These are phyloP conservation scores for Suillus clintonianus DNA, from an alignment of 768 basidiomycete genomes.

Conservation along the genomic window DNA sequence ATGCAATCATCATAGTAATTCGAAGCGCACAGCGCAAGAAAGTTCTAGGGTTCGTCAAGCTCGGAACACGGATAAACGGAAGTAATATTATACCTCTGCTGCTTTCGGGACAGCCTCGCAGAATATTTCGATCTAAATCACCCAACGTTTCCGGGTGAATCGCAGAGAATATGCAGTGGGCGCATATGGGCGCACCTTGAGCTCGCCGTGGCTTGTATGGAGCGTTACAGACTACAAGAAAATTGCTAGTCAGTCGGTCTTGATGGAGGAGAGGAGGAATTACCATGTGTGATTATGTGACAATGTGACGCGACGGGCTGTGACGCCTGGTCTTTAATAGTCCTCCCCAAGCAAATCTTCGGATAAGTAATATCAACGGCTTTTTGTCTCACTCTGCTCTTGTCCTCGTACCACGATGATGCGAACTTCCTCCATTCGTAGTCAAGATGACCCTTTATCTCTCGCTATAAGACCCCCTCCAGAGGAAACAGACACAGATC, in stretches of 20 bases:
- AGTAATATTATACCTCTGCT: conserved; percentile 68
- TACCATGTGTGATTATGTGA: conserved; percentile 23
- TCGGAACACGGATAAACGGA: background rate
- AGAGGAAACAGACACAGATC: conserved; percentile 67
- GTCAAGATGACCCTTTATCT: conserved; percentile 76
- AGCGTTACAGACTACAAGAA: conserved; percentile 82
- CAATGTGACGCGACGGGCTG: conserved; percentile 19
- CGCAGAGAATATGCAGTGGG: background rate
- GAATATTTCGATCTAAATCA: conserved; percentile 84
- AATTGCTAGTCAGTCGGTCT: conserved; percentile 15
- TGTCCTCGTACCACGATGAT: conserved; percentile 45
- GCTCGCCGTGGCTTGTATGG: conserved; percentile 90
- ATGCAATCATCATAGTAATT: conserved; percentile 82
- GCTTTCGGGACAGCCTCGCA: conserved; percentile 96
- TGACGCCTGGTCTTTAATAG: conserved; percentile 23
- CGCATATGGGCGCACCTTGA: conserved; percentile 64
- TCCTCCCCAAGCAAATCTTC: background rate
- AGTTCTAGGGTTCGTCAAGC: conserved; percentile 62
- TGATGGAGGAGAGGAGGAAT: conserved; percentile 21
- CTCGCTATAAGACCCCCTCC: conserved; percentile 64
- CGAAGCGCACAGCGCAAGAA: conserved; percentile 90
- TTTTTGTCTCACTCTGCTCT: conserved; percentile 23
- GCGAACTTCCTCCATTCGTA: conserved; percentile 73
- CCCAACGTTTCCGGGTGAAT: conserved; percentile 2
- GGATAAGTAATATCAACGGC: conserved; percentile 10